These are phyloP conservation scores for Globisporangium acanthophoron DNA, from an alignment of 352 stramenopile species.

Conservation along the genomic window DNA sequence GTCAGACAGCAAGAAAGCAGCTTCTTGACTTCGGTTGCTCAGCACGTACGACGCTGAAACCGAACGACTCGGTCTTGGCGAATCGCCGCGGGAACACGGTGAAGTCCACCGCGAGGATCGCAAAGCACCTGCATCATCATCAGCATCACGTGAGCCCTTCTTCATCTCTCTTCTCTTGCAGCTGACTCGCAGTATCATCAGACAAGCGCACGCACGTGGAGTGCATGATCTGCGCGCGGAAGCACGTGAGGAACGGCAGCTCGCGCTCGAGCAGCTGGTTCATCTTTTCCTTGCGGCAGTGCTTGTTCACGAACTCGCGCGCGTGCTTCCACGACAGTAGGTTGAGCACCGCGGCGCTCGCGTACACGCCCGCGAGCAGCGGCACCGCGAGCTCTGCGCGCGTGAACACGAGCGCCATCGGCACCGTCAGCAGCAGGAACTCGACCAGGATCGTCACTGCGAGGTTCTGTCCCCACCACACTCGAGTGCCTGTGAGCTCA, in stretches of 20 bases:
- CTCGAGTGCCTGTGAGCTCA: neutral
- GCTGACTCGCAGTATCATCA: neutral
- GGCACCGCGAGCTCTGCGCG: conserved; percentile 53
- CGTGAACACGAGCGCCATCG: conserved; percentile 71
- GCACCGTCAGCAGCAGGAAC: conserved; percentile 59
- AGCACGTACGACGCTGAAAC: conserved; percentile 88
- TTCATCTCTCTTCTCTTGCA: neutral
- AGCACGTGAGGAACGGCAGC: conserved; percentile 74
- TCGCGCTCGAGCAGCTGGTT: conserved; percentile 65
- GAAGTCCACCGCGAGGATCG: conserved; percentile 99
- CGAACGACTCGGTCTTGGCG: conserved; percentile 93
- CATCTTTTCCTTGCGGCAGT: conserved; percentile 82
- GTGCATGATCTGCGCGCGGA: conserved; percentile 77
- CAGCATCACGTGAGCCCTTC: neutral
- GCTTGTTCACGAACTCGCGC: conserved; percentile 65
- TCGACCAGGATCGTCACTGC: conserved; percentile 55
- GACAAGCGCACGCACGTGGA: conserved; percentile 44
- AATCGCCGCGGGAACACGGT: conserved; percentile 93
- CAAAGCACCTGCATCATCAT: conserved; percentile 48
- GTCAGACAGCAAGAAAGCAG: neutral
- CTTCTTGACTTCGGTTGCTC: neutral
- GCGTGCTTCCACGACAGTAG: conserved; percentile 66
- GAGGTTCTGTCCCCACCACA: conserved; percentile 27
- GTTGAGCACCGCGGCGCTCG: conserved; percentile 40
- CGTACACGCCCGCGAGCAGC: conserved; percentile 54